Conservation (phyloP, 2,329 filamentous ascomycete species). For the Hymenoscyphus scutula region DNA sequence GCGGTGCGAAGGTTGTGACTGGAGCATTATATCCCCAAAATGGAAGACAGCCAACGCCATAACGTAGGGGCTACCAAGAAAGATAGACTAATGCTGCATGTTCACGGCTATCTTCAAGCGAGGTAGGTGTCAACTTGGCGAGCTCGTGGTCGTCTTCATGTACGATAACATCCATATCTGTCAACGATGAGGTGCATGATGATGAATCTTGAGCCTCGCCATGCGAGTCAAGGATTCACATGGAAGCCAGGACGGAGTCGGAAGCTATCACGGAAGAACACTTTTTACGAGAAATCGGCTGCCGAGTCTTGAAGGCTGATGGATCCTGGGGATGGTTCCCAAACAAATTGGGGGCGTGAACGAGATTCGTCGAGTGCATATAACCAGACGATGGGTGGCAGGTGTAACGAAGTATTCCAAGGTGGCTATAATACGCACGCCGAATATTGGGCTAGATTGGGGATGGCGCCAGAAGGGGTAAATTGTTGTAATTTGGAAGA, state of each 20-base stretch:
- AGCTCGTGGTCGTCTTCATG: background rate
- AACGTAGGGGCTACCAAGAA: background rate
- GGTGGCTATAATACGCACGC: background rate
- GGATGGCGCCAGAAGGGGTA: background rate
- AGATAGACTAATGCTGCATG: background rate
- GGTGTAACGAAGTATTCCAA: background rate
- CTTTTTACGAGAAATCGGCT: background rate
- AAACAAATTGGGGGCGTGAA: background rate
- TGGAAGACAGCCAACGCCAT: background rate
- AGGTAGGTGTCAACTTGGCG: background rate
- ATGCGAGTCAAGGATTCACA: background rate
- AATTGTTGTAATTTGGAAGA: constrained; percentile 4
- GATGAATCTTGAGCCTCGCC: background rate
- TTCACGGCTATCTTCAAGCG: background rate
- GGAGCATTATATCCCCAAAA: background rate
- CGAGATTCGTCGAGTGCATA: constrained; percentile 1
- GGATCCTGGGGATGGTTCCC: background rate
- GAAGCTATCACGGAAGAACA: background rate
- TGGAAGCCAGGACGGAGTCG: background rate
- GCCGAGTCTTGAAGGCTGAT: too few relatives aligned
- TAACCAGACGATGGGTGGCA: constrained; percentile 1
- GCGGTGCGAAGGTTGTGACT: background rate
- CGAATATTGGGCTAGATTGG: background rate
- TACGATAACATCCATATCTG: background rate
- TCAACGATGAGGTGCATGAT: background rate